Evolutionary conservation across 495 filamentous ascomycete species (phyloP), one percentile per base, ranked within the genome.

Genomic region (Xanthoparmelia taractica): DNA sequence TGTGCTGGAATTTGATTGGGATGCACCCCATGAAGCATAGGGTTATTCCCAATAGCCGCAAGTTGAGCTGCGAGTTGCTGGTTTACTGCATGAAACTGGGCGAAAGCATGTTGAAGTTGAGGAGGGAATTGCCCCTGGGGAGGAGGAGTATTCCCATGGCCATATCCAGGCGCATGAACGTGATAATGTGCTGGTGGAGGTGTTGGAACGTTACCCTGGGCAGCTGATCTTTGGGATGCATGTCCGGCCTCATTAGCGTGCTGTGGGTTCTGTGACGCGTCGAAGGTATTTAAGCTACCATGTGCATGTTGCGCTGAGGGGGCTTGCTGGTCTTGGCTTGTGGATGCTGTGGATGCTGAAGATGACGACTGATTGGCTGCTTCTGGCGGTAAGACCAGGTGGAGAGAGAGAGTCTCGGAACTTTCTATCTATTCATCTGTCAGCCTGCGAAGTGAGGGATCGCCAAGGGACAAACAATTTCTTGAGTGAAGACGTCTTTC

Each of bases 351-450:
- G 13, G 61, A 43, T 11, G 54, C 57, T 8, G 61, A 58, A n/a
- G 61, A 52, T 15, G 41, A 40, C 52, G 56, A 41, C 70, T 69
- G 61, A 12, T 31, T 11, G 47, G 55, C 43, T 15, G 52, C 29
- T 25, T 63, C 61, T 25, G 75, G 77, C 37, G 79, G 73, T 29
- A 89, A 70, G 10, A 86, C 86, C n/a, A 91, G 80, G 70, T 91
- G 87, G 11, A 91, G 74, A 63, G 78, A 77, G 64, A 80, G 76
- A 6, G 74, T 71, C 15, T 78, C 74, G 58, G 73, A 64, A 45
- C 73, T 75, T 37, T 75, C 75, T 64, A 84, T 74, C 81, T 83
- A 43, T 40, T 37, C 27, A 59, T 23, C 10, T 36, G 18, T 40
- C n/a, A 56, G n/a, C 25, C 48, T 33, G 17, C 20, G 8, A 18